Evolutionary conservation across 1,284 basidiomycete species (phyloP).

Genomic region (Exobasidium cylindrosporum): DNA sequence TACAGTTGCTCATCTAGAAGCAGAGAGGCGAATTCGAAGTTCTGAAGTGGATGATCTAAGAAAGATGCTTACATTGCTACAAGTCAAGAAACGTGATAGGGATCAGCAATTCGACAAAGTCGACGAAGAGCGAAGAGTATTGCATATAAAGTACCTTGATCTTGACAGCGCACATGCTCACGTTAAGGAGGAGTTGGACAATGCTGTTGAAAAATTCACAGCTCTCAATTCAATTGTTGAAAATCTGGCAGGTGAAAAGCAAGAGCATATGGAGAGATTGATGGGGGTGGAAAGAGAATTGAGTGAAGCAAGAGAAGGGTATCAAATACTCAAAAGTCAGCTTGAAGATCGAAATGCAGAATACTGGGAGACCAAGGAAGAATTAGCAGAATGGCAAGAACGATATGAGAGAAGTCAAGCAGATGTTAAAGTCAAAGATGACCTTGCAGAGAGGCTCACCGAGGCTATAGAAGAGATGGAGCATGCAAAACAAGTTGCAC

Average conservation of each 20-base stretch:
- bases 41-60: background rate
- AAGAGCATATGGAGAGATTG: background rate
- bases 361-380: conserved; percentile 40
- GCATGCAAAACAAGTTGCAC: conserved; percentile 6
- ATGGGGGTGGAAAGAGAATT: background rate
- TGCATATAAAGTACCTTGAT: background rate
- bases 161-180: background rate
- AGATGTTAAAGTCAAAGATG: background rate
- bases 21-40: background rate
- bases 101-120: background rate
- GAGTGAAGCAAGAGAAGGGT: background rate
- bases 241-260: background rate
- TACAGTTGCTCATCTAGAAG: background rate
- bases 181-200: background rate
- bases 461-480: background rate
- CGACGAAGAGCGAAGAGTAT: background rate
- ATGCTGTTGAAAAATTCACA: background rate
- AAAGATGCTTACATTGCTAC: background rate
- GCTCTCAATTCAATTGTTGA: background rate
- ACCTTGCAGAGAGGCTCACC: conserved; percentile 1
- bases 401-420: conserved; percentile 1
- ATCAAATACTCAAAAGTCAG: conserved; percentile 15
- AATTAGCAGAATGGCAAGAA: conserved; percentile 37
- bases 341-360: conserved; percentile 24
- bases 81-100: background rate